Evolutionary conservation across 495 filamentous ascomycete species (phyloP).

Genomic region (Penicillium bialowiezense): DNA sequence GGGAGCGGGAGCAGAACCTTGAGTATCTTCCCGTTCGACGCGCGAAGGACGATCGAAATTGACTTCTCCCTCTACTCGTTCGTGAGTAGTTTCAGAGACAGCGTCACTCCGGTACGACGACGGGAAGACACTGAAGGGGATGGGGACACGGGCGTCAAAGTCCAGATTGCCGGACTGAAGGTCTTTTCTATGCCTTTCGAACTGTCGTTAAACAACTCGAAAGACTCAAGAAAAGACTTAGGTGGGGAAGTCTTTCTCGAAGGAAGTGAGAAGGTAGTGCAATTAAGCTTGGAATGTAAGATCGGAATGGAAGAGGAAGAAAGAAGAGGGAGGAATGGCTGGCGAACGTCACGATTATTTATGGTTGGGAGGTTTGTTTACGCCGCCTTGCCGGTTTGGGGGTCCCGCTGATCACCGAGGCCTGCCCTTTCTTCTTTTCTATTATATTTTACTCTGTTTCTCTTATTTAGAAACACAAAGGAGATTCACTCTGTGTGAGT

Average conservation of each 20-base stretch:
- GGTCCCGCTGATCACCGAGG: slow-evolving; percentile 10
- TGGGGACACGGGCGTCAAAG: slow-evolving; percentile 99
- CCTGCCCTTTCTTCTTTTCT: not conserved
- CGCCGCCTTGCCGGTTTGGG: slow-evolving; percentile 26
- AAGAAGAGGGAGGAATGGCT: slow-evolving; percentile 7
- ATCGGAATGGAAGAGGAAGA: slow-evolving; percentile 12
- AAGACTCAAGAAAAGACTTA: slow-evolving; percentile 89
- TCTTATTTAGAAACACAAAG: too few species aligned
- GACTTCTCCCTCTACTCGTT: slow-evolving; percentile 85
- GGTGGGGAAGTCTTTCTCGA: slow-evolving; percentile 45
- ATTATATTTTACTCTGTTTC: not conserved
- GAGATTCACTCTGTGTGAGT: too few species aligned
- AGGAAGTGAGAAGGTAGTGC: slow-evolving; percentile 18
- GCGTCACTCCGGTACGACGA: slow-evolving; percentile 93
- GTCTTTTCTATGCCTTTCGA: slow-evolving; percentile 94
- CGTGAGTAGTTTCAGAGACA: slow-evolving; percentile 74
- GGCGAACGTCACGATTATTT: slow-evolving; percentile 13
- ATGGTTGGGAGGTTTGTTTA: slow-evolving; percentile 27
- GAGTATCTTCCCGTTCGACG: slow-evolving; percentile 93
- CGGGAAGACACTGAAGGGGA: slow-evolving; percentile 99
- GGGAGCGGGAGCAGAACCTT: slow-evolving; percentile 64
- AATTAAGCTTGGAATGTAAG: slow-evolving; percentile 7
- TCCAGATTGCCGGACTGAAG: slow-evolving; percentile 94
- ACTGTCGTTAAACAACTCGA: slow-evolving; percentile 67
- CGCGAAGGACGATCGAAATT: slow-evolving; percentile 71